These are phyloP conservation scores for Chytriomyces confervae DNA, from an alignment of 192 early-diverging fungal species.

Conservation along the genomic window DNA sequence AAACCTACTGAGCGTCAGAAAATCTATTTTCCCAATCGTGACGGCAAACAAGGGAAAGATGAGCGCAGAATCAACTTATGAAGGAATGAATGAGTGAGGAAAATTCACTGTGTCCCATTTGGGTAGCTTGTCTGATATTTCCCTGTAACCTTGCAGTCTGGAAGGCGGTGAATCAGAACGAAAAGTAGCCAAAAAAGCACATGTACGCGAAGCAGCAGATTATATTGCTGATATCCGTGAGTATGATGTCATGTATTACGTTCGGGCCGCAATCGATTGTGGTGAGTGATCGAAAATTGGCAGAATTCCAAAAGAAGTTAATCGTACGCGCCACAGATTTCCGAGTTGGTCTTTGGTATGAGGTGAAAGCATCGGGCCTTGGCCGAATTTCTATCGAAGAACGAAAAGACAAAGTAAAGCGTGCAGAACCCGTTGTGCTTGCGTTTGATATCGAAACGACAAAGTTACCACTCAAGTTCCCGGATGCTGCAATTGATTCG, in stretches of 20 bases:
- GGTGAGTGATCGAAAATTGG: conserved; percentile 48
- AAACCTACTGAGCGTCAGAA: conserved; percentile 78
- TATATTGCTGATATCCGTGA: conserved; percentile 91
- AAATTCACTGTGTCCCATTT: not conserved
- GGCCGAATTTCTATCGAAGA: conserved; percentile 67
- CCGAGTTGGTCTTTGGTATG: conserved; percentile 96
- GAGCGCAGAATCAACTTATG: conserved; percentile 66
- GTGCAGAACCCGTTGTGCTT: conserved; percentile 91
- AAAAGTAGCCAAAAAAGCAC: conserved; percentile 47
- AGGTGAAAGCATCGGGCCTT: conserved; percentile 59
- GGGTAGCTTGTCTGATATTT: not conserved
- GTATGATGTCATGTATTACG: conserved; percentile 96
- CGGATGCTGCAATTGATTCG: conserved; percentile 84
- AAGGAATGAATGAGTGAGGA: conserved; percentile 66
- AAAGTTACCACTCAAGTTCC: conserved; percentile 97
- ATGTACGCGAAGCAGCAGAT: conserved; percentile 62
- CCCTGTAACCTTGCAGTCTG: not conserved
- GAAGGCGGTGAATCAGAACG: conserved; percentile 34
- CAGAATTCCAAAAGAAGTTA: not conserved
- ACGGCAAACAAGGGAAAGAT: conserved; percentile 75
- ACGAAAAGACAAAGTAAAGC: conserved; percentile 83
- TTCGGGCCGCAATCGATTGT: conserved; percentile 91
- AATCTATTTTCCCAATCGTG: conserved; percentile 71
- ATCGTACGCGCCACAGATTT: conserved; percentile 63
- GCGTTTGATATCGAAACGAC: conserved; percentile 99